Conservation (phyloP, 805 yeast species). For the Starmerella powellii region DNA sequence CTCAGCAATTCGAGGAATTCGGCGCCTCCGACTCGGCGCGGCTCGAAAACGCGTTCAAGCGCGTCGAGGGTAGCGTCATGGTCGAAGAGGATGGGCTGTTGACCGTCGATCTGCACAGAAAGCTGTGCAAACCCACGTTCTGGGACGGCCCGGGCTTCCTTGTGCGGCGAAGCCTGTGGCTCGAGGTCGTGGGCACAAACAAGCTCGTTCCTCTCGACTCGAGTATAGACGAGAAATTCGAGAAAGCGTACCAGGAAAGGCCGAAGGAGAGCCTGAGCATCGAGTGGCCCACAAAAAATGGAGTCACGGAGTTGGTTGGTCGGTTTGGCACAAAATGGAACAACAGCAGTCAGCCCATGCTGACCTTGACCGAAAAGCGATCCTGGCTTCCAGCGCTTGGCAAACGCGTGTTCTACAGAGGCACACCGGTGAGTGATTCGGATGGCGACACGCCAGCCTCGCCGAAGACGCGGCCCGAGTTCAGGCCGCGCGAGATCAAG, state of each 20-base stretch:
- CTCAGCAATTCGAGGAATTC: conserved; percentile 58
- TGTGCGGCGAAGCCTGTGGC: conserved; percentile 81
- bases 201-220: conserved; percentile 39
- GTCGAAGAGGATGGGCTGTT: conserved; percentile 77
- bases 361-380: background rate
- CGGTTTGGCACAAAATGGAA: background rate
- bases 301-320: background rate
- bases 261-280: background rate
- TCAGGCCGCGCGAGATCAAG: conserved; percentile 23
- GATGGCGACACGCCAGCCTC: background rate
- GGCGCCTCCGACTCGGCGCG: conserved; percentile 47
- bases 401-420: conserved; percentile 3
- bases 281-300: conserved; percentile 1
- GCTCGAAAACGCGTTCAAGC: conserved; percentile 42
- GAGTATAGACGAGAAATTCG: conserved; percentile 45
- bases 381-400: conserved; percentile 6
- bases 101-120: conserved; percentile 48
- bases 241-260: conserved; percentile 35
- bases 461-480: conserved; percentile 8
- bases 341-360: background rate
- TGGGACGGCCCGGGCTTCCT: conserved; percentile 86
- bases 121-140: conserved; percentile 54
- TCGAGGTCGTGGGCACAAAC: conserved; percentile 37
- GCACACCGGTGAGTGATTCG: background rate
- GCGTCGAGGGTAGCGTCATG: conserved; percentile 29